A percentile compares a stretch with the other conserved stretches of the same genome.
Evolutionary conservation across 352 stramenopile species (phyloP).

Genomic region (Pythium brachiatum): DNA sequence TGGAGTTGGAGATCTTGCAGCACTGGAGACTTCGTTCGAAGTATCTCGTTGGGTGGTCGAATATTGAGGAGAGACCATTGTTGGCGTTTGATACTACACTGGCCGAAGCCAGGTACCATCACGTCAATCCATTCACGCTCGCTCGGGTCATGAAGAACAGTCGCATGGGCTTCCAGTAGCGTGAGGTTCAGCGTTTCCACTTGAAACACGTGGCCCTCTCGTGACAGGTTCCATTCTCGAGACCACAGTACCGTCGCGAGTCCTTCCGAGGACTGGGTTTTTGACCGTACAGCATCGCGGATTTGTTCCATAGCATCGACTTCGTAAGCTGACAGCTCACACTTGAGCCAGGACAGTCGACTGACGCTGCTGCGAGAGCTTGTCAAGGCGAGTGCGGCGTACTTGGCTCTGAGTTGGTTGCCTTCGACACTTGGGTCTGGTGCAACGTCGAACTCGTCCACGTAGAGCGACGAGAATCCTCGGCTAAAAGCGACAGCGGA

Average conservation of each 20-base stretch:
- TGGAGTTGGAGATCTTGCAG: not conserved
- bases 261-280: not conserved
- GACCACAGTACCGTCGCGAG: not conserved
- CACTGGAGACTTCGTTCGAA: not conserved
- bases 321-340: not conserved
- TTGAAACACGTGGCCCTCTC: not conserved
- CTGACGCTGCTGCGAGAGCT: not conserved
- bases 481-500: slow-evolving; percentile 12
- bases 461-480: slow-evolving; percentile 6
- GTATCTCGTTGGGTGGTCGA: not conserved
- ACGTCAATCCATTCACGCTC: slow-evolving; percentile 30
- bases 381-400: slow-evolving; percentile 3
- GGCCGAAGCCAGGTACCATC: slow-evolving; percentile 31
- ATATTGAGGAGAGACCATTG: not conserved
- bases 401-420: not conserved
- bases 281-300: not conserved
- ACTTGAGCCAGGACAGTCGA: slow-evolving; percentile 1
- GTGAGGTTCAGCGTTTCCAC: not conserved
- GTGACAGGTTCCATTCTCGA: not conserved
- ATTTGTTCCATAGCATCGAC: slow-evolving; percentile 1
- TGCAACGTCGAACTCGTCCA: slow-evolving; percentile 3
- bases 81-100: slow-evolving; percentile 22
- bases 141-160: slow-evolving; percentile 25
- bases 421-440: not conserved
- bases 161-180: slow-evolving; percentile 4